Evolutionary conservation across 768 basidiomycete genomes (phyloP), one percentile per base, ranked within the genome.

Genomic region (Hericium rajendrae): DNA sequence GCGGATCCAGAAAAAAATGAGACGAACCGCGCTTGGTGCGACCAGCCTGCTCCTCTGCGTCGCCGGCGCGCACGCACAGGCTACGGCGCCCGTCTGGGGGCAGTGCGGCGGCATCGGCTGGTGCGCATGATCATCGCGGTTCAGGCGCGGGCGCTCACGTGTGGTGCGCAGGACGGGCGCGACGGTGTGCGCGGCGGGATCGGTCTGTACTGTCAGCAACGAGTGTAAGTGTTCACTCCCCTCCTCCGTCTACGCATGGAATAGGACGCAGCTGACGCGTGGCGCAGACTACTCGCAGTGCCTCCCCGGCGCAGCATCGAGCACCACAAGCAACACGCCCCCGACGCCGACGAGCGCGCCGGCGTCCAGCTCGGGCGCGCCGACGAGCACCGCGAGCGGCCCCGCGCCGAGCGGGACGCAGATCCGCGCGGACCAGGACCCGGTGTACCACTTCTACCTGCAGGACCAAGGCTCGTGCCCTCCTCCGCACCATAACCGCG

Each of bases 391-490:
- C 10, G 16, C 60, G 38, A 61, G 64, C 16, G 64, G 52, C 10
- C 62, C 72, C 8, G 60, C 66, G 28, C 67, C 69, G 15, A 67
- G 68, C 4, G 71, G 70, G 26, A 76, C 77, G 28, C 80, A 81
- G 60, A 81, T 83, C 53, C 76, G 81, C 52, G 68, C 76, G 1
- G 80, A 76, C 38, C 72, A 76, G 60, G 74, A 73, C 49, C 80
- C 81, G 4, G 78, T 79, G 6, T 82, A 69, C 59, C 80, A 83
- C 63, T 77, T 80, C 64, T 83, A 83, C 66, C 71, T 83, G 20
- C 81, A 82, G 61, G 73, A 72, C 59, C 65, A 67, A 40, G 75
- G 79, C 79, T 54, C 51, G 73, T 57, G 22, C 22, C 22, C 22
- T 11, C 9, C 24, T 41, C 39, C 18, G 6, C 18, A 53, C n/a